phyloP scores from a whole-genome alignment of 148 eudicot species.

The Cornus controversa region DNA sequence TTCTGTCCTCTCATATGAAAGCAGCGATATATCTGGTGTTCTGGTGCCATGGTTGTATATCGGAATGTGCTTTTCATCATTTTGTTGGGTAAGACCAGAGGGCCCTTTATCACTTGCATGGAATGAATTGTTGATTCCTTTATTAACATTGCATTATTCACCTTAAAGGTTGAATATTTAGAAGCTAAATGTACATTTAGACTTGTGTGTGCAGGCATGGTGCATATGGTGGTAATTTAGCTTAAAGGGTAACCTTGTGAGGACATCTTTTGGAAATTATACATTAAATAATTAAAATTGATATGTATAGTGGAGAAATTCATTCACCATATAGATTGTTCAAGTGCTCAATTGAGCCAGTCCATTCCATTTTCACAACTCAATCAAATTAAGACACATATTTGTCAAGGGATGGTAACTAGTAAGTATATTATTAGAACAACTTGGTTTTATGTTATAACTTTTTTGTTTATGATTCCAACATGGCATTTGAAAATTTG shows the following conservation, averaged over 20 bases:
- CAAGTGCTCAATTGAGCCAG: not conserved
- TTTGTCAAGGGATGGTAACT: not conserved
- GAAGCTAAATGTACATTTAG: not conserved
- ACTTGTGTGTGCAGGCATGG: not conserved
- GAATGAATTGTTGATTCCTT: not conserved
- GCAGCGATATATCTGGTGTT: slow-evolving; percentile 92
- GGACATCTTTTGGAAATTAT: not conserved
- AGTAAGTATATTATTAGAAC: not conserved
- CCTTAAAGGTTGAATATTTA: not conserved
- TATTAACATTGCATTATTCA: not conserved
- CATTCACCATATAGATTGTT: not conserved
- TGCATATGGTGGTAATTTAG: not conserved
- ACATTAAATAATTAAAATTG: not conserved
- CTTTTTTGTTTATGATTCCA: not conserved
- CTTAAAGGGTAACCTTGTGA: not conserved
- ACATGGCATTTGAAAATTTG: not conserved
- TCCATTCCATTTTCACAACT: not conserved
- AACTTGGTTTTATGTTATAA: not conserved
- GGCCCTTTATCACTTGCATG: not conserved
- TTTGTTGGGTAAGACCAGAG: slow-evolving; percentile 86
- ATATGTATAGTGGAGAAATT: not conserved
- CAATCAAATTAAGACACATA: not conserved
- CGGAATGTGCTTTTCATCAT: slow-evolving; percentile 99
- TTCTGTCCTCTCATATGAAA: slow-evolving; percentile 88
- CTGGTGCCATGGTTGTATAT: slow-evolving; percentile 96